Conservation (phyloP, 2,329 filamentous ascomycete genomes). For the Neophaeococcomyces mojaviensis region DNA sequence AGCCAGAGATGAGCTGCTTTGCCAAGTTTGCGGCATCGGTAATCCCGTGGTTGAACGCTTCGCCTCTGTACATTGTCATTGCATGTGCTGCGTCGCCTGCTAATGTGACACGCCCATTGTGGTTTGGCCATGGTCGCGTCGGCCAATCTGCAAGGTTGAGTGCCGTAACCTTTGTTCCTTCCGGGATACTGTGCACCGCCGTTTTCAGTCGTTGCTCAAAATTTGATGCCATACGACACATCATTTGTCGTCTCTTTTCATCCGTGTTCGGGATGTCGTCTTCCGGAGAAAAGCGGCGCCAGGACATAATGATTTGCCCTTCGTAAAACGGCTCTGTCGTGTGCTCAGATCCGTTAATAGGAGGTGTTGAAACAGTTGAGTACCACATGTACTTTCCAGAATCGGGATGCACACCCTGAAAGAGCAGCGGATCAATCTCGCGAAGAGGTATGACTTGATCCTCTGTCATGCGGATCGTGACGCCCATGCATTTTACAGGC, state of each 20-base stretch:
- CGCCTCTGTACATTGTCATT: conserved; percentile 31
- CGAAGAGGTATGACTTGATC: conserved; percentile 12
- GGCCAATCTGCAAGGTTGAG: conserved; percentile 24
- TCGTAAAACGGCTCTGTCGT: conserved; percentile 31
- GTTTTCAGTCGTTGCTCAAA: conserved; percentile 24
- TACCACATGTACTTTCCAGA: conserved; percentile 22
- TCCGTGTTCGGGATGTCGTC: conserved; percentile 31
- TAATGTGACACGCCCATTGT: conserved; percentile 25
- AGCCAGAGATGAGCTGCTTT: conserved; percentile 7
- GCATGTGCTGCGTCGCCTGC: conserved; percentile 33
- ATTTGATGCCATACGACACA: conserved; percentile 29
- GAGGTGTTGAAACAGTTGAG: conserved; percentile 36
- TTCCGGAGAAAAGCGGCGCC: conserved; percentile 31
- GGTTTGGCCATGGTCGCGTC: conserved; percentile 26
- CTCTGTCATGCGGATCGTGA: conserved; percentile 12
- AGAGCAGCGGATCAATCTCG: conserved; percentile 20
- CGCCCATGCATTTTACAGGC: conserved; percentile 12
- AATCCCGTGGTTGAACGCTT: conserved; percentile 29
- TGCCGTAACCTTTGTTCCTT: conserved; percentile 24
- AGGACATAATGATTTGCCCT: conserved; percentile 42
- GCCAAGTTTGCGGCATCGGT: conserved; percentile 24
- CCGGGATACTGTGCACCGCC: conserved; percentile 23
- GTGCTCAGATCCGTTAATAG: conserved; percentile 30
- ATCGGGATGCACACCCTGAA: conserved; percentile 16
- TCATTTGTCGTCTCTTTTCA: conserved; percentile 30